These are phyloP conservation scores for Nephromyces sp. DNA, from an alignment of 169 alveolate species.

Conservation along the genomic window DNA sequence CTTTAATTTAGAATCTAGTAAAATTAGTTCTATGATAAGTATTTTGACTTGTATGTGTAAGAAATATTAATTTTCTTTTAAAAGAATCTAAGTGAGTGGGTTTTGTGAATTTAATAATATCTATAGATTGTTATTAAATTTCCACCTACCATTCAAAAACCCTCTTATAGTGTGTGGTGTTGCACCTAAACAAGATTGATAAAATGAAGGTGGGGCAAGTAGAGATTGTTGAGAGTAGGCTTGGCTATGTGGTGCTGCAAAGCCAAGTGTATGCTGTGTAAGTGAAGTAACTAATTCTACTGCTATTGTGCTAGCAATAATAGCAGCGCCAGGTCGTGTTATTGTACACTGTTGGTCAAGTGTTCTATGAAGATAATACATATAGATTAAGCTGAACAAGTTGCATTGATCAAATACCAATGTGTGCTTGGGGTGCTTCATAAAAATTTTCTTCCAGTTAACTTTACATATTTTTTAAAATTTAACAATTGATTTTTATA, in stretches of 20 bases:
- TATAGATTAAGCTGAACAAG: background rate
- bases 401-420: background rate
- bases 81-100: too few species aligned
- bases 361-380: constrained; percentile 42
- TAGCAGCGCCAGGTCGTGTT: constrained; percentile 81
- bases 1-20: too few species aligned
- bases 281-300: constrained; percentile 73
- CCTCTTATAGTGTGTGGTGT: background rate
- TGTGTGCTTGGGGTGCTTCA: too few species aligned
- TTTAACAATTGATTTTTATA: background rate
- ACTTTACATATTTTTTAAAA: background rate
- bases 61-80: too few species aligned
- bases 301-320: constrained; percentile 65
- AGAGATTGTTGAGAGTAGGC: constrained; percentile 9
- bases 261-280: constrained; percentile 51
- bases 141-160: background rate
- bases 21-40: too few species aligned
- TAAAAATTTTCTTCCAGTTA: background rate
- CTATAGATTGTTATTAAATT: too few species aligned
- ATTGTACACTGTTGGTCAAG: constrained; percentile 88
- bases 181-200: background rate
- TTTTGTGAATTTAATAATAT: too few species aligned
- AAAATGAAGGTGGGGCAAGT: background rate
- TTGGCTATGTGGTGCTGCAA: constrained; percentile 28
- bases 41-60: too few species aligned